Evolutionary conservation across 2,329 filamentous ascomycete genomes (phyloP), one percentile per base, ranked within the genome.

Genomic region (Penicillium olsonii): DNA sequence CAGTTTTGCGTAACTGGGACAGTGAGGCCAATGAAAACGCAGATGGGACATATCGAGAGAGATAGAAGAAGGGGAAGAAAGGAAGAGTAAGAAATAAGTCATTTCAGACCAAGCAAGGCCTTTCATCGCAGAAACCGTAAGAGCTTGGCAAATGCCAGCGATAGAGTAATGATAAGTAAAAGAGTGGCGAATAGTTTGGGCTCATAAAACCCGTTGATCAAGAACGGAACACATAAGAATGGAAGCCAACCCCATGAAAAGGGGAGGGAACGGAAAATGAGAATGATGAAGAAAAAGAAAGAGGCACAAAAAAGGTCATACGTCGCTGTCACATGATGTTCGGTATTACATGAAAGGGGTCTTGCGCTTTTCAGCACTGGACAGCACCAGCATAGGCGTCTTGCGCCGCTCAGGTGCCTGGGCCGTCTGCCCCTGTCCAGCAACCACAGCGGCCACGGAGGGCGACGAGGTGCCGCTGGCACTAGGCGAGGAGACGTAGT

Each of bases 361-460:
- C 80, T 90, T 95, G 72, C 91, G 88, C 83, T 95, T 96, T 78
- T 95, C 91, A 55, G 85, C 87, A 69, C 86, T 92, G 59, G 88
- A 92, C 59, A 96, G 81, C 59, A 96, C 87, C 67, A 96, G 84
- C 79, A 91, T 87, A 45, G 90, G 87, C 61, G 87, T 88, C 78
- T 87, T 92, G 73, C 90, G 89, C 73, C 90, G 84, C 51, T 81
- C 78, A 35, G 69, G 69, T 56, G 82, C 79, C 43, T 73, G 71
- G 35, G 75, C 75, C 62, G 54, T 84, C 79, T 55, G 81, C 72
- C 71, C 84, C 81, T 73, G 76, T 66, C 84, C 66, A 47, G 70
- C 70, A 54, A 73, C 70, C 55, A 72, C 67, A 54, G 70, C 65
- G 59, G 70, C 70, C 43, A 71, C 65, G 4, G 70, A 71, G 37